Conservation (phyloP, 108 stramenopile genomes). For the Pseudonitzschia delicatissima region DNA sequence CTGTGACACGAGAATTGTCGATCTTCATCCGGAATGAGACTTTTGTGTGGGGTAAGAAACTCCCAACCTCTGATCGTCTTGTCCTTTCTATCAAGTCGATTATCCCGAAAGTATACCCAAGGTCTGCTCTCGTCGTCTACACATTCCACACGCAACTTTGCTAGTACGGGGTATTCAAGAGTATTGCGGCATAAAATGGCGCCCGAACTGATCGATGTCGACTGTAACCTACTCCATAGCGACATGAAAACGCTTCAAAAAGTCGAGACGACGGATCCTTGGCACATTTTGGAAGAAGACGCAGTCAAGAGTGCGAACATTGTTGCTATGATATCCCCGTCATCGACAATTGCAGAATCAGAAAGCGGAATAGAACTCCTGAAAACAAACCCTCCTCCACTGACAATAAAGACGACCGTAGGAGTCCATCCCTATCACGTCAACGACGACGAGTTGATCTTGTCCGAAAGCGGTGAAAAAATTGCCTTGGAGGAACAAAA, state of each 20-base stretch:
- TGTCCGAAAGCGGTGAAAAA: slow-evolving; percentile 2
- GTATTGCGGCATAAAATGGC: slow-evolving; percentile 3
- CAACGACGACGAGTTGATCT: slow-evolving; percentile 29
- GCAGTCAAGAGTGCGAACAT: slow-evolving; percentile 53
- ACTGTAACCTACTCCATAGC: slow-evolving; percentile 50
- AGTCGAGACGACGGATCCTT: slow-evolving; percentile 4
- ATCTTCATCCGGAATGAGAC: neutral
- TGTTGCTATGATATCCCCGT: slow-evolving; percentile 68
- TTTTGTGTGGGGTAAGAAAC: neutral
- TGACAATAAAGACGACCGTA: slow-evolving; percentile 43
- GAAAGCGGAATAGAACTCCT: slow-evolving; percentile 19
- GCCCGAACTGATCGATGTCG: slow-evolving; percentile 50
- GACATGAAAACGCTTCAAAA: slow-evolving; percentile 37
- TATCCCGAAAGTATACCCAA: slow-evolving; percentile 1
- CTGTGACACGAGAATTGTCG: neutral
- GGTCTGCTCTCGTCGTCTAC: neutral
- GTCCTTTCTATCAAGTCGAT: neutral
- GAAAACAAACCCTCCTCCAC: slow-evolving; percentile 15
- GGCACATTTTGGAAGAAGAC: slow-evolving; percentile 43
- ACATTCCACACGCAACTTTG: neutral
- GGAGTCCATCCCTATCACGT: slow-evolving; percentile 84
- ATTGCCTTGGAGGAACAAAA: slow-evolving; percentile 16
- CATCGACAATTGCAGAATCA: slow-evolving; percentile 66
- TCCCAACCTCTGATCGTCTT: neutral
- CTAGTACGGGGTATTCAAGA: neutral